Evolutionary conservation across 2,329 filamentous ascomycete genomes (phyloP).

Genomic region (Fusarium kyushuense): DNA sequence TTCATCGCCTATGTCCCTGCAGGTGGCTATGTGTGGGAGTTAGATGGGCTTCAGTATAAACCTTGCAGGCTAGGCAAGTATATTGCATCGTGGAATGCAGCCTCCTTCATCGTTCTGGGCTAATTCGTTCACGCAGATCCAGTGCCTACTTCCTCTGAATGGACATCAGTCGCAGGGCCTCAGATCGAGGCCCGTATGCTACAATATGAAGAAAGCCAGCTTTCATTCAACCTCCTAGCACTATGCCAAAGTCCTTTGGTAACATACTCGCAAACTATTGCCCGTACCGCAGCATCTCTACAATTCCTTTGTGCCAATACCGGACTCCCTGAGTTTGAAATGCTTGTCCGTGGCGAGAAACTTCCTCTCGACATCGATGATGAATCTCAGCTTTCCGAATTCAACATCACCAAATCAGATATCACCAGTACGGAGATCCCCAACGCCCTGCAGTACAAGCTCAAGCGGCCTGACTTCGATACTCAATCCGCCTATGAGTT

Average conservation of each 20-base stretch:
- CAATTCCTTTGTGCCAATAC: constrained; percentile 53
- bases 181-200: constrained; percentile 76
- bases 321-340: constrained; percentile 36
- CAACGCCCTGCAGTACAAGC: constrained; percentile 22
- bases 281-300: constrained; percentile 57
- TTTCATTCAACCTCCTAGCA: constrained; percentile 83
- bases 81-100: no score
- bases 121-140: constrained; percentile 30
- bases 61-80: constrained; percentile 62
- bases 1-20: constrained; percentile 90
- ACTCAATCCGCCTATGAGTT: constrained; percentile 51
- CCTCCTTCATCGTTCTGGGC: neutral
- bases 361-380: constrained; percentile 42
- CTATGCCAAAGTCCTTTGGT: constrained; percentile 75
- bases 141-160: constrained; percentile 58
- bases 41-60: constrained; percentile 83
- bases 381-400: constrained; percentile 47
- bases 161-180: constrained; percentile 73
- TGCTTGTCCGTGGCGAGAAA: constrained; percentile 41
- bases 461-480: constrained; percentile 22
- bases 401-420: constrained; percentile 46
- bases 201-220: constrained; percentile 71
- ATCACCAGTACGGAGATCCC: constrained; percentile 43
- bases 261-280: constrained; percentile 61
- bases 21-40: constrained; percentile 82